phyloP scores from a whole-genome alignment of 106 monocot species.

The Chionographis japonica region DNA sequence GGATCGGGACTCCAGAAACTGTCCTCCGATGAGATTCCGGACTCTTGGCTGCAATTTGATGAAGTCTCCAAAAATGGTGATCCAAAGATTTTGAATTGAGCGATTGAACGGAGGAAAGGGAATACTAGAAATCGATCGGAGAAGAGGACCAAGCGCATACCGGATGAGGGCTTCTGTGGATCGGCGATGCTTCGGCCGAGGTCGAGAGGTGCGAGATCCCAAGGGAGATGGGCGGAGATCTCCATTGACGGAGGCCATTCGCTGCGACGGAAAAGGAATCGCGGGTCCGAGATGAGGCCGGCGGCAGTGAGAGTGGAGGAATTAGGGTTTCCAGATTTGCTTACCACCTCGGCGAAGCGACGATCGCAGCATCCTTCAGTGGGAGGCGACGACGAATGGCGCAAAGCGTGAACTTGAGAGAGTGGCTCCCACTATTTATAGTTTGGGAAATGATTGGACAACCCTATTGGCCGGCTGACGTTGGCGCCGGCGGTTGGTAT shows the following conservation, averaged over 20 bases:
- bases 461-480: no score
- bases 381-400: no score
- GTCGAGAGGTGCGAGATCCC: conserved; percentile 42
- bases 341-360: conserved; percentile 14
- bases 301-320: neutral
- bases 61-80: neutral
- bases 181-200: conserved; percentile 28
- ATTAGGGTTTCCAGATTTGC: neutral
- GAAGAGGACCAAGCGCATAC: conserved; percentile 10
- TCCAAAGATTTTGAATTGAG: neutral
- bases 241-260: conserved; percentile 8
- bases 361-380: conserved; percentile 12
- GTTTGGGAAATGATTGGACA: no score
- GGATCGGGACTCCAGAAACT: conserved; percentile 75
- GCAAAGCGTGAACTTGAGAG: no score
- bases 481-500: no score
- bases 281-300: neutral
- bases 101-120: neutral
- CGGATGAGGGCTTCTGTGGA: conserved; percentile 12
- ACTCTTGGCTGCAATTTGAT: conserved; percentile 39
- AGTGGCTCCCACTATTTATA: no score
- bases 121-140: neutral
- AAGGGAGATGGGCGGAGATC: conserved; percentile 5
- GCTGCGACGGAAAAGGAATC: conserved; percentile 14
- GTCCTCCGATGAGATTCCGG: conserved; percentile 82